Evolutionary conservation across 2,329 filamentous ascomycete species (phyloP).

Genomic region (Hymenoscyphus salicellus): DNA sequence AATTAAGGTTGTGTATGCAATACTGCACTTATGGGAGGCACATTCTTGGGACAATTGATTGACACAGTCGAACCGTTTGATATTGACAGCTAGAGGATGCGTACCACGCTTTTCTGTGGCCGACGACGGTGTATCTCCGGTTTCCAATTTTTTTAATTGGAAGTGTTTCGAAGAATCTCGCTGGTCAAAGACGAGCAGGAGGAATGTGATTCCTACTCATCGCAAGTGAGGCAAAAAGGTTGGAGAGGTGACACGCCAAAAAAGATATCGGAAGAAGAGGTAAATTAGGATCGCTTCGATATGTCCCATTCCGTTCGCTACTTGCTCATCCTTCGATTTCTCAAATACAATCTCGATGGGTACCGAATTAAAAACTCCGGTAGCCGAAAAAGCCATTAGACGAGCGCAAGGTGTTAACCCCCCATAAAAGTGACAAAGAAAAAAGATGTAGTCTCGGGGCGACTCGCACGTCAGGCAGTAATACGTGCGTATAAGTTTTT

Average conservation of each 20-base stretch:
- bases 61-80: background rate
- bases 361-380: constrained; percentile 8
- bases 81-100: background rate
- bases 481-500: constrained; percentile 15
- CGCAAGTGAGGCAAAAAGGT: background rate
- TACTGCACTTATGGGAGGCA: background rate
- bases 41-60: background rate
- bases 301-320: background rate
- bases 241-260: background rate
- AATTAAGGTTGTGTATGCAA: background rate
- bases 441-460: constrained; percentile 13
- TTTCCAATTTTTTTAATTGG: background rate
- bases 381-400: constrained; percentile 13
- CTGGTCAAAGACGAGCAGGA: background rate
- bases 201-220: background rate
- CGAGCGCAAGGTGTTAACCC: constrained; percentile 12
- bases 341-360: constrained; percentile 19
- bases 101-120: background rate
- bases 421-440: constrained; percentile 12
- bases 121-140: background rate
- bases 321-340: background rate
- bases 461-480: constrained; percentile 15
- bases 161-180: background rate
- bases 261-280: background rate
- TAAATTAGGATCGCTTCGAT: constrained; percentile 4